Base-by-base conservation (phyloP, 2,329 filamentous ascomycete genomes). In the Neoascochyta sp. region DNA sequence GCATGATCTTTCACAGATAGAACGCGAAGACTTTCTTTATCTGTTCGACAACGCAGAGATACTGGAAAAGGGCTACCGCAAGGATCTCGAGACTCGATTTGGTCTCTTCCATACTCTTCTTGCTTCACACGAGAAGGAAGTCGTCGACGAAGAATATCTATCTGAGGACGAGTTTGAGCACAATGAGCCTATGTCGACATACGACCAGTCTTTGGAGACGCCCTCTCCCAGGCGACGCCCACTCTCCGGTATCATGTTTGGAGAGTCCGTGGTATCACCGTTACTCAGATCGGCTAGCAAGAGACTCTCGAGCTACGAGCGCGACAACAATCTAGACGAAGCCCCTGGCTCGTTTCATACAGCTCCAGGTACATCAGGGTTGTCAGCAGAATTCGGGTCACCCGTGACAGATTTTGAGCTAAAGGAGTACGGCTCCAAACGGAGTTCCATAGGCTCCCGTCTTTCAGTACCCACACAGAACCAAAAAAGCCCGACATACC, bases 1-100 rank as follows among this genome's bases (percentile, higher is more conserved):
- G 0, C 90, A 96, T 52, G 87, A 96, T 43, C 75, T 92, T 17
- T 74, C 78, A 0, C 83, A 90, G 44, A 90, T 96, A 7, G 59
- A 66, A 4, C 65, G 77, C 0, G 60, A 79, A 0, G 88, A 96
- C 41, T 89, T 82, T 40, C 74, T 93, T 0, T 94, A 89, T 45
- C 74, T 95, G 8, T 67, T 96, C 55, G 81, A 90, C 17, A 64
- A 78, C 8, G 83, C 85, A 0, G 57, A 55, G 0, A 67, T 95
- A 0, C 73, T 83, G 0, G 78, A 88, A 47, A 69, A 83, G 45
- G 90, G 88, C 0, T 75, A 76, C 37, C 73, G 76, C 14, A 66
- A 66, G 23, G 67, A 75, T 2, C 58, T 90, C 4, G 69, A 72
- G 13, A 54, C 57, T 10, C 60, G 68, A 14, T 41, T 47, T 13